Conservation (phyloP, 768 basidiomycete genomes). For the Kwoniella heveanensis region DNA sequence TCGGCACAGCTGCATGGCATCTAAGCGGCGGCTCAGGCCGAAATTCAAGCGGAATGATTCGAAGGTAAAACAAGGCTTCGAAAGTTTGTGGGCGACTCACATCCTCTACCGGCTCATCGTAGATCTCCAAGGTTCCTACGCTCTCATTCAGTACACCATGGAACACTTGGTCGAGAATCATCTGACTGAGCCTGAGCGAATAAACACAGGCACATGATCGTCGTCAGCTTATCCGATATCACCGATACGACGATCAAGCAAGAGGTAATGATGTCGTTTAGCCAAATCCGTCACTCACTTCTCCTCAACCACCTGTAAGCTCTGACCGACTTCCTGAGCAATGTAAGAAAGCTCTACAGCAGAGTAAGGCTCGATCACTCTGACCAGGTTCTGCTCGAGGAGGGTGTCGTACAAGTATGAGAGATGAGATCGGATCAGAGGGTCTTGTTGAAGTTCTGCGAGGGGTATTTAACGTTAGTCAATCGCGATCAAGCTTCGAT, state of each 20-base stretch:
- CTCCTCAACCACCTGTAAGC: slow-evolving; percentile 81
- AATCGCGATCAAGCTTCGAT: neutral
- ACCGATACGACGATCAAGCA: neutral
- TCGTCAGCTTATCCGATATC: neutral
- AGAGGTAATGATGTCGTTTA: neutral
- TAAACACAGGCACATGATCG: slow-evolving; percentile 11
- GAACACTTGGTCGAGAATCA: slow-evolving; percentile 95
- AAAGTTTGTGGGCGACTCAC: slow-evolving; percentile 65
- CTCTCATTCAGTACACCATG: slow-evolving; percentile 97
- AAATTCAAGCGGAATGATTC: no score
- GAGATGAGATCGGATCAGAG: slow-evolving; percentile 92
- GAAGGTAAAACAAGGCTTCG: no score
- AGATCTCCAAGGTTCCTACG: slow-evolving; percentile 86
- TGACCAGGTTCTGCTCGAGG: slow-evolving; percentile 88
- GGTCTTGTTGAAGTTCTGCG: slow-evolving; percentile 88
- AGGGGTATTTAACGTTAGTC: neutral
- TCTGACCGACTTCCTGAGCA: slow-evolving; percentile 81
- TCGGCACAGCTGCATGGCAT: no score
- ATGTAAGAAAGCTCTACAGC: slow-evolving; percentile 88
- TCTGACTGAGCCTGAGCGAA: slow-evolving; percentile 78
- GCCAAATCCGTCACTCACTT: slow-evolving; percentile 75
- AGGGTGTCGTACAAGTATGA: slow-evolving; percentile 92
- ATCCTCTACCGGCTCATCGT: slow-evolving; percentile 80
- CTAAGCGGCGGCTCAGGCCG: no score
- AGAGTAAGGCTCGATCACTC: slow-evolving; percentile 95